Evolutionary conservation across 306 rosid species (phyloP), one percentile per base, ranked within the genome.

Genomic region (Dicorynia guianensis): DNA sequence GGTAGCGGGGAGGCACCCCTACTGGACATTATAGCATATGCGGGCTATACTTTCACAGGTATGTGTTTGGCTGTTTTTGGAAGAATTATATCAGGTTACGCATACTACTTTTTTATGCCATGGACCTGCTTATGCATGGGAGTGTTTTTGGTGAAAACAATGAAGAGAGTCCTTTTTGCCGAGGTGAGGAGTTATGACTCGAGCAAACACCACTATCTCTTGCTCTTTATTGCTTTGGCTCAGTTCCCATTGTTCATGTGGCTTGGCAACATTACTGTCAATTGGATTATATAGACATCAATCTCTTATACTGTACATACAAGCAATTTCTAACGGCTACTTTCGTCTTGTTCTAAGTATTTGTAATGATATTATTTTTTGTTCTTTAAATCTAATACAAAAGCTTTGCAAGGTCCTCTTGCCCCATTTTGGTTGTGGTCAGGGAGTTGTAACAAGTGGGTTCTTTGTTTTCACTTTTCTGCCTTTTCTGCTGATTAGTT

Each of bases 111-210:
- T 84, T 76, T 95, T 78, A 90, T 95, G 97, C 96, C 97, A 13
- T 92, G 93, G 90, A 76, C 97, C 80, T 93, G 97, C 70, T 62
- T 92, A 73, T 90, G 96, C 91, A 95, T 92, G 97, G 99, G 97
- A 86, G 62, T 89, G 8, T 95, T 95, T 78, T 85, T 95, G 85
- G 99, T 95, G 88, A 95, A 95, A 86, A 92, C 97, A 7, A 88
- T 92, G 96, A 92, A 95, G 77, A 85, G 99, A 72, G 98, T 92
- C 47, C 93, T 95, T 47, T 92, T 95, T 60, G 97, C 97, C 0
- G 97, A 90, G 84, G 92, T 90, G 76, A 87, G 97, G 80, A 92
- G 88, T 71, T 92, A 86, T 68, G 97, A 95, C 85, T 92, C 99
- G 4, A 90, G 91, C 87, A 87, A 65, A 85, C 96, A 92, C 40